phyloP scores from a whole-genome alignment of 306 rosid species.

The Malus domestica region ASM211411v1 NC_041794.1:32667001-32667500 shows the following conservation, averaged over 20 bases:
- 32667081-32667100: slow-evolving; percentile 17
- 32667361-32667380: no score
- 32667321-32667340: no score
- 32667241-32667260: not conserved
- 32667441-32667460: no score
- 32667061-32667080: slow-evolving; percentile 9
- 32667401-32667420: no score
- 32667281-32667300: not conserved
- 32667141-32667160: slow-evolving; percentile 19
- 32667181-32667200: slow-evolving; percentile 9
- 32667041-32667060: no score
- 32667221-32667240: not conserved
- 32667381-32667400: no score
- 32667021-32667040: no score
- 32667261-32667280: not conserved
- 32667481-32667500: no score
- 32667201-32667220: not conserved
- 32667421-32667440: no score
- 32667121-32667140: slow-evolving; percentile 18
- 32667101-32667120: slow-evolving; percentile 1
- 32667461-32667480: no score
- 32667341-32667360: no score
- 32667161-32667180: not conserved
- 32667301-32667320: not conserved
- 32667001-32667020: no score